Evolutionary conservation across 2,329 filamentous ascomycete species (phyloP).

Genomic region (Fusarium xyrophilum): DNA sequence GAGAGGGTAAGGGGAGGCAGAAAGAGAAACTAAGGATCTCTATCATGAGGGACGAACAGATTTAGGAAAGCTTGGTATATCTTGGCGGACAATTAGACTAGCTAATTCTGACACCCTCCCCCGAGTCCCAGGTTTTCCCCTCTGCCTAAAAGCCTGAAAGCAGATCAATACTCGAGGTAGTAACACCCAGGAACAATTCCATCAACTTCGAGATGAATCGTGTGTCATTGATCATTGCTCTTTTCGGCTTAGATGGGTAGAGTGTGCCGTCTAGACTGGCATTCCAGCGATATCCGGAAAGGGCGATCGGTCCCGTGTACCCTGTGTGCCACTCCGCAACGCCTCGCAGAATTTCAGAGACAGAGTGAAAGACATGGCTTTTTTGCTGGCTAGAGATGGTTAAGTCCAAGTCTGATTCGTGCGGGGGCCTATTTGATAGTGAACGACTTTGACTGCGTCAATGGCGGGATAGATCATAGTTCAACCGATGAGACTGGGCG

Average conservation of each 20-base stretch:
- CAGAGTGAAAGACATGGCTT: not conserved
- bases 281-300: constrained; percentile 6
- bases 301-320: not conserved
- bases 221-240: not conserved
- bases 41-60: not conserved
- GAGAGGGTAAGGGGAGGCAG: not conserved
- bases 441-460: not conserved
- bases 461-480: not conserved
- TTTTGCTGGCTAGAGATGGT: no score
- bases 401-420: no score
- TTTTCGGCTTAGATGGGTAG: not conserved
- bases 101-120: not conserved
- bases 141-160: not conserved
- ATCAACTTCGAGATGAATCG: not conserved
- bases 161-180: not conserved
- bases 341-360: not conserved
- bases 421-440: not conserved
- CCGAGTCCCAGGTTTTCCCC: not conserved
- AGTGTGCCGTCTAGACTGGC: not conserved
- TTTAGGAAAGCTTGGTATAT: not conserved
- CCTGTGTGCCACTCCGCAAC: not conserved
- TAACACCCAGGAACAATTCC: constrained; percentile 3
- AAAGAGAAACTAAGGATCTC: not conserved
- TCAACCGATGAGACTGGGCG: not conserved
- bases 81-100: not conserved